These are phyloP conservation scores for Candida sanyaensis DNA, from an alignment of 1,139 yeast species.

Conservation along the genomic window DNA sequence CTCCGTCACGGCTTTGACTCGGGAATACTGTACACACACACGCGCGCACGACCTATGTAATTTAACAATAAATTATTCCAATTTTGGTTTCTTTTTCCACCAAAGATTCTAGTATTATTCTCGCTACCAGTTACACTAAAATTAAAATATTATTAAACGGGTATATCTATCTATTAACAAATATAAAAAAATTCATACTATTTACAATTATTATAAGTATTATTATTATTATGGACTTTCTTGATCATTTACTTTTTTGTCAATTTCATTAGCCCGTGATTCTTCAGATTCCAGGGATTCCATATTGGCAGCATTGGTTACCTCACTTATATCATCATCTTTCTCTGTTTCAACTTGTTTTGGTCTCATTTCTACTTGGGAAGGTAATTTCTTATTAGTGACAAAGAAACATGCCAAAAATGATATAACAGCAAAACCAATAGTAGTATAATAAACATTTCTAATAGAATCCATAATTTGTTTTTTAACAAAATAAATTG, in stretches of 20 bases:
- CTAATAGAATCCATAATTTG: slow-evolving; percentile 32
- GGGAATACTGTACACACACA: no score
- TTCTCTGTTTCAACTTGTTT: not conserved
- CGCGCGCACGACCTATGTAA: no score
- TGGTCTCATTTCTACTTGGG: slow-evolving; percentile 1
- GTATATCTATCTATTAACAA: not conserved
- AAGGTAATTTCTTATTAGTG: slow-evolving; percentile 34
- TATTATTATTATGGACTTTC: not conserved
- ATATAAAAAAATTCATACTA: not conserved
- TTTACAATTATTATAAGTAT: not conserved
- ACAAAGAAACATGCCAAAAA: slow-evolving; percentile 23
- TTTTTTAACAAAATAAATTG: slow-evolving; percentile 26
- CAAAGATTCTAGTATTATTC: no score
- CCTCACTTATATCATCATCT: not conserved
- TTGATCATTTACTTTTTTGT: not conserved
- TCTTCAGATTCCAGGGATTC: not conserved
- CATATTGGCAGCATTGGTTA: not conserved
- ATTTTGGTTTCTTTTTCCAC: no score
- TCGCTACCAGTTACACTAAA: no score
- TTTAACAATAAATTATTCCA: no score
- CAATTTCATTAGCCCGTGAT: not conserved
- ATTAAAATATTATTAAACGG: no score
- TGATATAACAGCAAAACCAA: slow-evolving; percentile 28
- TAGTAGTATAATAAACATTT: slow-evolving; percentile 33
- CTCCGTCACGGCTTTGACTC: no score